phyloP scores from a whole-genome alignment of 495 filamentous ascomycete genomes.

The Tuber umbilicatum region DNA sequence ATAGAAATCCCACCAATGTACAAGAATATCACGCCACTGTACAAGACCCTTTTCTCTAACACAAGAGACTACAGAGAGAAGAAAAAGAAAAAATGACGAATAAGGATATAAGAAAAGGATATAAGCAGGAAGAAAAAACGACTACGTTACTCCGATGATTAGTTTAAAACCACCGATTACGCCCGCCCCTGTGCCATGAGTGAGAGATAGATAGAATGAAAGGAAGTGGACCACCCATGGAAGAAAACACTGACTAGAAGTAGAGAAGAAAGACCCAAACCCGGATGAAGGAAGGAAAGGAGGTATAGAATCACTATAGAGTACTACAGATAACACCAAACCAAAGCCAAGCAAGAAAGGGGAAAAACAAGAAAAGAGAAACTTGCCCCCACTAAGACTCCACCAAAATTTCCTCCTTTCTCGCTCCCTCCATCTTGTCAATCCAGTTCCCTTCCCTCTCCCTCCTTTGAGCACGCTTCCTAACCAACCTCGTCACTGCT shows the following conservation, averaged over 20 bases:
- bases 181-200: background rate
- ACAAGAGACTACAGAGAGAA: background rate
- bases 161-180: slow-evolving; percentile 3
- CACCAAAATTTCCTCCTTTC: slow-evolving; percentile 35
- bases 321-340: background rate
- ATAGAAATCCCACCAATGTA: background rate
- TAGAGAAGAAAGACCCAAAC: background rate
- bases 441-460: slow-evolving; percentile 37
- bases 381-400: slow-evolving; percentile 10
- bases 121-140: background rate
- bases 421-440: slow-evolving; percentile 23
- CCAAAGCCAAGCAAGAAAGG: background rate
- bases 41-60: slow-evolving; percentile 6
- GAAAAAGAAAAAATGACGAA: background rate
- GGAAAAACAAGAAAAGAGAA: background rate
- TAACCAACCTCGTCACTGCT: slow-evolving; percentile 29
- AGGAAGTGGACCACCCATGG: slow-evolving; percentile 1
- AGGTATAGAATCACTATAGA: background rate
- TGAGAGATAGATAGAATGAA: background rate
- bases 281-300: background rate
- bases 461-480: slow-evolving; percentile 32
- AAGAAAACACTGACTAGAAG: background rate
- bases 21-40: background rate
- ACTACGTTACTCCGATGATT: slow-evolving; percentile 1
- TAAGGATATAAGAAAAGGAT: slow-evolving; percentile 2